Evolutionary conservation across 805 yeast species (phyloP).

Genomic region (Candida ortonii): DNA sequence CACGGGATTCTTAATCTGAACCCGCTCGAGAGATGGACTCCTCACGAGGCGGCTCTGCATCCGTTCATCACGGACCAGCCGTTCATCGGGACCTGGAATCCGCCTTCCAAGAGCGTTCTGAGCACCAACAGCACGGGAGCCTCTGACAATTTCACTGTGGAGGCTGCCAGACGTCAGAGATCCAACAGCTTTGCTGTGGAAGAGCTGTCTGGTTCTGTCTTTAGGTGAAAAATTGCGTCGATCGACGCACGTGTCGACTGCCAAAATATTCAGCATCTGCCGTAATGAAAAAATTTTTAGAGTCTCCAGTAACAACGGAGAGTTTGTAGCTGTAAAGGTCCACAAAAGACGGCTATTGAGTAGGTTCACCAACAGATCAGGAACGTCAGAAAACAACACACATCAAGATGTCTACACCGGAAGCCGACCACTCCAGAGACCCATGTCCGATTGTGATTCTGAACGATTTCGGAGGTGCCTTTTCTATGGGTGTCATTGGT

Average conservation of each 20-base stretch:
- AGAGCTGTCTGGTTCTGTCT: conserved; percentile 1
- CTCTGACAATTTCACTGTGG: conserved; percentile 8
- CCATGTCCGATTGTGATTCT: conserved; percentile 97
- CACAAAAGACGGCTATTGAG: too few relatives aligned
- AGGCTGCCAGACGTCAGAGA: conserved; percentile 18
- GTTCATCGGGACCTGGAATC: conserved; percentile 53
- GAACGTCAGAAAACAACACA: background rate
- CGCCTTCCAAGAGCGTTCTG: conserved; percentile 34
- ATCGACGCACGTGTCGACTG: conserved; percentile 13
- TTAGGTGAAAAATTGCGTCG: conserved; percentile 4
- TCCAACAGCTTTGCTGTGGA: conserved; percentile 22
- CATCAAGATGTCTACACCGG: conserved; percentile 51
- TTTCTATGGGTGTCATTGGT: conserved; percentile 98
- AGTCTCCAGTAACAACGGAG: conserved; percentile 1
- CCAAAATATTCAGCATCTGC: too few relatives aligned
- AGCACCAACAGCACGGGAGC: conserved; percentile 5
- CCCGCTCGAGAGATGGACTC: conserved; percentile 95
- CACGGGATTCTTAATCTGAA: conserved; percentile 75
- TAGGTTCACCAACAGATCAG: background rate
- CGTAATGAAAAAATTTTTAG: conserved; percentile 12
- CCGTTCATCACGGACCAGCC: conserved; percentile 75
- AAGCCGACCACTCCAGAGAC: conserved; percentile 95
- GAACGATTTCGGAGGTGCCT: conserved; percentile 98
- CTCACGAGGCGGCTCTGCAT: conserved; percentile 89
- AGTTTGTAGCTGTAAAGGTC: background rate